Evolutionary conservation across 306 rosid species (phyloP).

Genomic region (Vicia faba): DNA sequence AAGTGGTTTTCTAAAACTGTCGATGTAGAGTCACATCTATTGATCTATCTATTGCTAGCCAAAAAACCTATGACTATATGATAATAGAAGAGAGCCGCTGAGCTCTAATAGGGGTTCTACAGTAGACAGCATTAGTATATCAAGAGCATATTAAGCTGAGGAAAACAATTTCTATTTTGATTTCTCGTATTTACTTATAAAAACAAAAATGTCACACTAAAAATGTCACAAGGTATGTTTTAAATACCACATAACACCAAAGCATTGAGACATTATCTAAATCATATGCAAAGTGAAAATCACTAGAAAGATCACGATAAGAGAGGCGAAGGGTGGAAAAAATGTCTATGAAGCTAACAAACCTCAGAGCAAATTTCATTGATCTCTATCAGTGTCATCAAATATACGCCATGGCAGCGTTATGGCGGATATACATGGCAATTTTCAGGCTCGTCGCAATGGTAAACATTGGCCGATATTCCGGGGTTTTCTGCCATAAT

Average conservation of each 20-base stretch:
- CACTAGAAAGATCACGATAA: background rate
- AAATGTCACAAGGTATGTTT: slow-evolving; percentile 1
- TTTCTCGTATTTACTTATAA: background rate
- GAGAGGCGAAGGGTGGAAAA: background rate
- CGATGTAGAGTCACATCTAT: background rate
- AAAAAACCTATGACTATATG: background rate
- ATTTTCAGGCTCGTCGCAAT: too few species aligned
- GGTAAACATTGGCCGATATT: too few species aligned
- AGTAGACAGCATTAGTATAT: background rate
- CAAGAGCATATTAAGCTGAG: background rate
- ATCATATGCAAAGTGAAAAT: slow-evolving; percentile 11
- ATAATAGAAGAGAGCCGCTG: background rate
- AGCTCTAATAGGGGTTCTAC: background rate
- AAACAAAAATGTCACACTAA: background rate
- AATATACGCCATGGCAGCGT: too few species aligned
- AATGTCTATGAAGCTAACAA: background rate
- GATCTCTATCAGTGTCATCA: background rate
- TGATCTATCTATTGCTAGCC: slow-evolving; percentile 10
- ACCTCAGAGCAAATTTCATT: slow-evolving; percentile 6
- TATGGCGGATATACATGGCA: too few species aligned
- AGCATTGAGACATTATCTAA: background rate
- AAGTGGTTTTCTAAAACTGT: slow-evolving; percentile 2
- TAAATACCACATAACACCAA: background rate
- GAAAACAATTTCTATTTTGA: background rate
- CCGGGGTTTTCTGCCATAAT: too few species aligned